Conservation (phyloP, 2,329 filamentous ascomycete genomes). For the Talaromyces sp. region DNA sequence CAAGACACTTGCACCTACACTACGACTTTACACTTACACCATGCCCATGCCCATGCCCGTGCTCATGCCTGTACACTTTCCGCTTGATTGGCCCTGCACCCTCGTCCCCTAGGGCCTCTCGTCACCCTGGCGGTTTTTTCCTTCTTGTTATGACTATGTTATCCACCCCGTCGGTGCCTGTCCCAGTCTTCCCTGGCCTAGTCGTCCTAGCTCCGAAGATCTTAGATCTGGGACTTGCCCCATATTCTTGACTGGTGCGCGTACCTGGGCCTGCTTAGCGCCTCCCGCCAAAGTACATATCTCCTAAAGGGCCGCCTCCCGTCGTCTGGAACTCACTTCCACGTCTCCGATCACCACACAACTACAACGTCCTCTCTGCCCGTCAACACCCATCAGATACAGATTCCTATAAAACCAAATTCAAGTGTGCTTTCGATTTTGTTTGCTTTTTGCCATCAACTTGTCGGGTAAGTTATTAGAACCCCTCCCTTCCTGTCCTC, state of each 20-base stretch:
- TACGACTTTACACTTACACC: not conserved
- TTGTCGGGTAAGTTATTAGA: not conserved
- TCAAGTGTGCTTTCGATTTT: not conserved
- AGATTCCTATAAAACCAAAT: not conserved
- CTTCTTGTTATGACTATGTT: too few species aligned
- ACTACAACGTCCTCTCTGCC: not conserved
- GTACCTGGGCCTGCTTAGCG: slow-evolving; percentile 6
- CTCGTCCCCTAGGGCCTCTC: not conserved
- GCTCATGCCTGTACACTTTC: not conserved
- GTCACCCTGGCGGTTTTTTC: not conserved
- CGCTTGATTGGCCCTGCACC: not conserved
- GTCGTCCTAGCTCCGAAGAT: slow-evolving; percentile 18
- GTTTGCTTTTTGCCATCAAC: not conserved
- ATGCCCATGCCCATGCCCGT: not conserved
- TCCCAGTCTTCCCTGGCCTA: slow-evolving; percentile 10
- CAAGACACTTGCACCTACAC: not conserved
- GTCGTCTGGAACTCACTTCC: not conserved
- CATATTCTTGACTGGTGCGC: slow-evolving; percentile 2
- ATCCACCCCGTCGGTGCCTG: slow-evolving; percentile 9
- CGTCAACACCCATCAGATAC: not conserved
- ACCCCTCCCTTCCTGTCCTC: not conserved
- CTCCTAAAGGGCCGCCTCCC: not conserved
- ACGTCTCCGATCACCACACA: slow-evolving; percentile 2
- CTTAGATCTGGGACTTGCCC: slow-evolving; percentile 17
- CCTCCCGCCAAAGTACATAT: slow-evolving; percentile 7